phyloP scores from a whole-genome alignment of 345 rosid genomes.

The Citrus sinensis region DVS_A1.0 CM039162.1:7404001-7404500 shows the following conservation, averaged over 20 bases:
- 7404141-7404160: background rate
- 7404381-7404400: slow-evolving; percentile 49
- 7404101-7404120: background rate
- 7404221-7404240: background rate
- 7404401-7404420: slow-evolving; percentile 10
- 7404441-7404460: background rate
- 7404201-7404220: background rate
- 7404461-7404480: background rate
- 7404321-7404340: too few relatives aligned
- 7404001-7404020: slow-evolving; percentile 60
- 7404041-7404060: slow-evolving; percentile 54
- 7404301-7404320: background rate
- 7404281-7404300: background rate
- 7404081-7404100: slow-evolving; percentile 1
- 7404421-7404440: background rate
- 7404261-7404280: background rate
- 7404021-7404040: slow-evolving; percentile 51
- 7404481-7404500: background rate
- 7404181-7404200: background rate
- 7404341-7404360: background rate
- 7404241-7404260: too few relatives aligned
- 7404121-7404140: background rate
- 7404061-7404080: slow-evolving; percentile 58
- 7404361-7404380: slow-evolving; percentile 30
- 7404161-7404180: background rate